A percentile compares a stretch with the other conserved stretches of the same genome.
These are phyloP conservation scores for Trametes coccinea DNA, from an alignment of 768 basidiomycete species.

Conservation along the genomic window DNA sequence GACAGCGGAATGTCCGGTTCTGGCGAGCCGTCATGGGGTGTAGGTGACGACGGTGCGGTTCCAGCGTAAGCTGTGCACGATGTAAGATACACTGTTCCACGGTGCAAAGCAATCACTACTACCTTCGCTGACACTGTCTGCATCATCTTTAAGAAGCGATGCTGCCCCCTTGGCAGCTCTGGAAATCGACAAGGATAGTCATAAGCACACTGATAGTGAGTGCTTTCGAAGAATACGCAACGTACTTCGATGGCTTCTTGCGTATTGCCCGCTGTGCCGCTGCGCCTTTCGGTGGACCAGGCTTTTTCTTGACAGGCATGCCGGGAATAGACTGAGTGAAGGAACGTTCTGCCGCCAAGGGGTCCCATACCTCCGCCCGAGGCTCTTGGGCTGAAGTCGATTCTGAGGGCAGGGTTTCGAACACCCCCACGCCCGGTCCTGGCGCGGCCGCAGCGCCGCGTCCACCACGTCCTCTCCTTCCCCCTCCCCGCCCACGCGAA, in stretches of 20 bases:
- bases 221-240: background rate
- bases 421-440: conserved; percentile 24
- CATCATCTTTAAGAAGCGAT: conserved; percentile 43
- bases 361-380: conserved; percentile 21
- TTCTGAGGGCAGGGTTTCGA: conserved; percentile 43
- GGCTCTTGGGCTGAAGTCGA: conserved; percentile 20
- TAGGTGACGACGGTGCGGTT: conserved; percentile 74
- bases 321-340: conserved; percentile 2
- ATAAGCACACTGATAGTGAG: background rate
- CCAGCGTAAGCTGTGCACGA: conserved; percentile 53
- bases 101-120: conserved; percentile 2
- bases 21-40: conserved; percentile 45
- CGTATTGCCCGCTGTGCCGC: conserved; percentile 31
- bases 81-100: background rate
- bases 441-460: conserved; percentile 13
- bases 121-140: conserved; percentile 63
- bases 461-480: conserved; percentile 32
- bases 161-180: conserved; percentile 24
- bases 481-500: conserved; percentile 46
- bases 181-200: background rate
- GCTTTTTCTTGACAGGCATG: conserved; percentile 25
- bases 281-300: conserved; percentile 28
- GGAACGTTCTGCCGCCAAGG: background rate
- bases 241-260: conserved; percentile 35
- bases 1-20: conserved; percentile 29